Base-by-base conservation (phyloP, 345 rosid species). In the Xanthoceras sorbifolium region DNA sequence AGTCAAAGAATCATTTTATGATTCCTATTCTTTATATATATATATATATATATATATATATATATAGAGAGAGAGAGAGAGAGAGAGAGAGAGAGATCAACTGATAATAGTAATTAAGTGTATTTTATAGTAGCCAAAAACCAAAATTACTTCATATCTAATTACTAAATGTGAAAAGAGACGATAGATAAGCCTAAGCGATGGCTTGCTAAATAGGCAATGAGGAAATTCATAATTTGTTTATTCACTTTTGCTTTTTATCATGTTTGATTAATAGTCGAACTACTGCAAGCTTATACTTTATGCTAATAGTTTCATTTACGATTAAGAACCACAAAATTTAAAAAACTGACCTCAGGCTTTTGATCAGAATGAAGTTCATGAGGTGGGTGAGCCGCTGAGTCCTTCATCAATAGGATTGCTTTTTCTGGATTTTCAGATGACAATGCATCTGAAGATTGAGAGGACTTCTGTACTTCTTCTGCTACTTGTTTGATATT, bases 321-420 rank as follows among this genome's bases (percentile, higher is more conserved):
- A 18, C 20, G 5, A 18, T 15, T 46, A 46, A 26, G 6, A 18
- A 26, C 14, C 2, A 0, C 2, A 32, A 12, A 55, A 34, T 57
- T n/a, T 38, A 64, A 76, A 32, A 54, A 69, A 79, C 85, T 78
- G 15, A 90, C 94, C 90, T 86, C 85, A 40, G 69, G 79, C 61
- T 69, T 64, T 26, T 17, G 57, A 50, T 74, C 42, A 40, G 77
- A 55, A 78, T 50, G 17, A 72, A 22, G 74, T 68, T 82, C 82
- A 50, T 31, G 60, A 76, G 44, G 38, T 26, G 71, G 69, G 57
- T 61, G 72, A 78, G 64, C 36, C 44, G 36, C 29, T 1, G 81
- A 26, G 28, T 75, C 82, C 29, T 64, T 71, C 26, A 18, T 69
- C 59, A 32, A 18, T 1, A n/a, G 61, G 23, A 61, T 11, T 38